Conservation (phyloP, 345 rosid species). For the Citrus australasica region DNA sequence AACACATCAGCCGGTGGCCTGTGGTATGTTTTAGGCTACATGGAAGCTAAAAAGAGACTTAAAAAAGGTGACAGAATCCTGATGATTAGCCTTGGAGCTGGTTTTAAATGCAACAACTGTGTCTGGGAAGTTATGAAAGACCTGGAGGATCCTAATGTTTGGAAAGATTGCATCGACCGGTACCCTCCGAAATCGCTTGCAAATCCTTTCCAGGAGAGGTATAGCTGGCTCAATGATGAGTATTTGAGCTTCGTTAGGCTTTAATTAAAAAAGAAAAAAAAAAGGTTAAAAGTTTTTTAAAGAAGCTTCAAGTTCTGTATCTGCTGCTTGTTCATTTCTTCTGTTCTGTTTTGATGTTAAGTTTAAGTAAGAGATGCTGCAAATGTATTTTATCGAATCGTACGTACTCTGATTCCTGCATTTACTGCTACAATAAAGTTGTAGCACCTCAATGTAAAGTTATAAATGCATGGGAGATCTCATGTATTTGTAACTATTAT, state of each 20-base stretch:
- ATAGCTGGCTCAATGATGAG: conserved; percentile 36
- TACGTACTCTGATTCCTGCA: background rate
- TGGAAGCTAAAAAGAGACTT: conserved; percentile 61
- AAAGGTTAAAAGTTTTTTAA: background rate
- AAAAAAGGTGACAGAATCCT: conserved; percentile 41
- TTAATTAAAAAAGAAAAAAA: background rate
- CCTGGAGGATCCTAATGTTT: conserved; percentile 44
- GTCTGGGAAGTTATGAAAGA: conserved; percentile 53
- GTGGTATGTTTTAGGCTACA: conserved; percentile 76
- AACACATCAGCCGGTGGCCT: conserved; percentile 80
- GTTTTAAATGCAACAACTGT: conserved; percentile 56
- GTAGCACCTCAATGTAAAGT: background rate
- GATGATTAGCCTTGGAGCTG: conserved; percentile 69
- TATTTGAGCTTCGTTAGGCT: conserved; percentile 16
- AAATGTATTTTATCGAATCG: background rate
- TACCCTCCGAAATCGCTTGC: conserved; percentile 27
- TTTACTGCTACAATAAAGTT: background rate
- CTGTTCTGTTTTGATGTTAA: background rate
- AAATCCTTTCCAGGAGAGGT: conserved; percentile 39
- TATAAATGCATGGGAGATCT: background rate
- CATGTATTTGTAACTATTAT: background rate
- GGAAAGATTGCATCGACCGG: conserved; percentile 41
- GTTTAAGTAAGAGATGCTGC: background rate
- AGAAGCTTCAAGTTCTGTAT: background rate
- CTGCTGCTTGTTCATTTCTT: background rate